Evolutionary conservation across 1,284 basidiomycete species (phyloP), one percentile per base, ranked within the genome.

Genomic region (Ceratobasidium sp.): DNA sequence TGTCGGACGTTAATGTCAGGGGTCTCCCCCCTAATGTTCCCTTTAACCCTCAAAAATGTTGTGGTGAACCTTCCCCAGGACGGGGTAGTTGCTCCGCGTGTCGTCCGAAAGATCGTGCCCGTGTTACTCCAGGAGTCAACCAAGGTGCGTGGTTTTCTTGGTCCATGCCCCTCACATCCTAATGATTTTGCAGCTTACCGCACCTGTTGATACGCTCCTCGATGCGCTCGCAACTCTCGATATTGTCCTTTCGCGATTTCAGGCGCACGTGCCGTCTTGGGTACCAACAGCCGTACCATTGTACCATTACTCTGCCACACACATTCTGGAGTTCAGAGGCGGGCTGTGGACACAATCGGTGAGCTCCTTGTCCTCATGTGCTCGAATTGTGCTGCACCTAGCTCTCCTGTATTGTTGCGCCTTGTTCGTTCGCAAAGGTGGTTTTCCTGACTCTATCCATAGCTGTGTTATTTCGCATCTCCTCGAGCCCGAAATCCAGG

Each of bases 161-260:
- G 67, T 59, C 21, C 33, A 23, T 12, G 49, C 75, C 70, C 3
- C 30, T 33, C 3, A 33, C 25, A 73, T 67, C 33, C 66, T 76
- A 77, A 25, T 77, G 18, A 6, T 21, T 21, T 23, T 49, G 7
- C 51, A 91, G 89, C 79, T 85, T 56, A 82, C 83, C 75, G 92
- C 88, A 6, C 90, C 92, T 3, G 92, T 90, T 54, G 96, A 94
- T 80, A 91, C 90, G 36, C 85, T 91, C 75, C 86, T 97, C 64
- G 96, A 98, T 80, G 92, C 92, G 0, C 85, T 98, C 12, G 91
- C 95, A 49, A 95, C 96, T 73, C 84, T 98, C n/a, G 90, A 93
- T 9, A 96, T 98, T 78, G 86, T 98, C 74, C 92, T 96, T 79
- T 86, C 86, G 73, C 90, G 95, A 48, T 96, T 96, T 83, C 91